These are phyloP conservation scores for Auriscalpium orientale DNA, from an alignment of 768 basidiomycete genomes.

Conservation along the genomic window DNA sequence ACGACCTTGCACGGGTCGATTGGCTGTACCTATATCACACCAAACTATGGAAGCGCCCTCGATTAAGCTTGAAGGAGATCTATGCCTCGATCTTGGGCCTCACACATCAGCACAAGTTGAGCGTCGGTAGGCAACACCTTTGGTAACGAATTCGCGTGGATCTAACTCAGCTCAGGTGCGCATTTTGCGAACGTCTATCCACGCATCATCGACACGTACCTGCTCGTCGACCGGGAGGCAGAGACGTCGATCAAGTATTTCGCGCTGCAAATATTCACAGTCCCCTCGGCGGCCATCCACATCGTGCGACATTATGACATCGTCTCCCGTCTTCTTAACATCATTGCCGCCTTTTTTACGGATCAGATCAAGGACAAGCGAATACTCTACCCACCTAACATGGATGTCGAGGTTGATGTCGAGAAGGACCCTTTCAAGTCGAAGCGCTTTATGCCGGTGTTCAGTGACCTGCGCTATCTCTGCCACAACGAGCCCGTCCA, in stretches of 20 bases:
- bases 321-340: constrained; percentile 66
- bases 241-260: constrained; percentile 95
- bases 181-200: constrained; percentile 84
- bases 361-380: constrained; percentile 76
- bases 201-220: constrained; percentile 81
- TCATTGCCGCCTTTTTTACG: constrained; percentile 90
- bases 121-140: constrained; percentile 52
- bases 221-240: constrained; percentile 87
- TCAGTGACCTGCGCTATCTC: constrained; percentile 82
- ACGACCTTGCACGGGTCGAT: constrained; percentile 56
- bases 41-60: constrained; percentile 77
- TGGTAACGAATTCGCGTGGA: neutral
- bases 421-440: constrained; percentile 87
- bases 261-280: constrained; percentile 87
- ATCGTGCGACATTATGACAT: constrained; percentile 70
- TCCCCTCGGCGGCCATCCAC: constrained; percentile 76
- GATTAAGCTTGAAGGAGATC: constrained; percentile 74
- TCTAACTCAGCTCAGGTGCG: constrained; percentile 41
- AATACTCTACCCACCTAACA: constrained; percentile 37
- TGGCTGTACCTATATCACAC: constrained; percentile 78
- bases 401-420: constrained; percentile 49
- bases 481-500: constrained; percentile 79
- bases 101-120: constrained; percentile 66
- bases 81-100: constrained; percentile 69
- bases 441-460: constrained; percentile 93